Evolutionary conservation across 1,139 yeast species (phyloP).

Genomic region (Yamadazyma conglobata): DNA sequence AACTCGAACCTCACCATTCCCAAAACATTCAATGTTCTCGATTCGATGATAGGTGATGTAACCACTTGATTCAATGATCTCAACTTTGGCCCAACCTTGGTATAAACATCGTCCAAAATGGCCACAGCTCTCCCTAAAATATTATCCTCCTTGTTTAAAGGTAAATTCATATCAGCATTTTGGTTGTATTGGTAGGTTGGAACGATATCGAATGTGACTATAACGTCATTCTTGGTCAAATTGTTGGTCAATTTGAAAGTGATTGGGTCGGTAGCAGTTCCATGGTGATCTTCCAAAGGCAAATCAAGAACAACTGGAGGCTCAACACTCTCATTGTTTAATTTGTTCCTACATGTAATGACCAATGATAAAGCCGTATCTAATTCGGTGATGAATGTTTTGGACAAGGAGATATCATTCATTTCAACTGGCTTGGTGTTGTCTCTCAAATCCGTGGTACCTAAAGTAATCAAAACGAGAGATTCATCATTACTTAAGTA

Average conservation of each 20-base stretch:
- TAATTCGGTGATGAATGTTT: slow-evolving; percentile 73
- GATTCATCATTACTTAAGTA: slow-evolving; percentile 64
- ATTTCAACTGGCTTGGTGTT: slow-evolving; percentile 61
- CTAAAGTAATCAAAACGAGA: slow-evolving; percentile 73
- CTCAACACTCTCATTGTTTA: slow-evolving; percentile 46
- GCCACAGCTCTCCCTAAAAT: slow-evolving; percentile 88
- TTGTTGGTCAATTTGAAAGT: slow-evolving; percentile 61
- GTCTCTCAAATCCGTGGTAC: slow-evolving; percentile 77
- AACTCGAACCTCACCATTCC: slow-evolving; percentile 79
- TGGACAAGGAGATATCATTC: slow-evolving; percentile 60
- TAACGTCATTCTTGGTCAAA: slow-evolving; percentile 50
- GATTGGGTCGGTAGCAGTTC: slow-evolving; percentile 78
- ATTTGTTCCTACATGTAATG: slow-evolving; percentile 51
- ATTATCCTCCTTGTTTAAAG: slow-evolving; percentile 30
- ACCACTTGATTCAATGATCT: slow-evolving; percentile 65
- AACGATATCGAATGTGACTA: slow-evolving; percentile 77
- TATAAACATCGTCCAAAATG: slow-evolving; percentile 57
- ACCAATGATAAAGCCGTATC: slow-evolving; percentile 85
- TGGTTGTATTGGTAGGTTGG: slow-evolving; percentile 70
- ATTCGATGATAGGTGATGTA: slow-evolving; percentile 76
- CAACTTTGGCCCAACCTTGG: slow-evolving; percentile 68
- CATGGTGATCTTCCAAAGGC: slow-evolving; percentile 79
- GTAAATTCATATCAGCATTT: slow-evolving; percentile 9
- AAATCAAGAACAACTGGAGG: slow-evolving; percentile 74
- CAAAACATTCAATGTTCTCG: slow-evolving; percentile 65